phyloP scores from a whole-genome alignment of 2,329 filamentous ascomycete genomes.

The Acarospora socialis region DNA sequence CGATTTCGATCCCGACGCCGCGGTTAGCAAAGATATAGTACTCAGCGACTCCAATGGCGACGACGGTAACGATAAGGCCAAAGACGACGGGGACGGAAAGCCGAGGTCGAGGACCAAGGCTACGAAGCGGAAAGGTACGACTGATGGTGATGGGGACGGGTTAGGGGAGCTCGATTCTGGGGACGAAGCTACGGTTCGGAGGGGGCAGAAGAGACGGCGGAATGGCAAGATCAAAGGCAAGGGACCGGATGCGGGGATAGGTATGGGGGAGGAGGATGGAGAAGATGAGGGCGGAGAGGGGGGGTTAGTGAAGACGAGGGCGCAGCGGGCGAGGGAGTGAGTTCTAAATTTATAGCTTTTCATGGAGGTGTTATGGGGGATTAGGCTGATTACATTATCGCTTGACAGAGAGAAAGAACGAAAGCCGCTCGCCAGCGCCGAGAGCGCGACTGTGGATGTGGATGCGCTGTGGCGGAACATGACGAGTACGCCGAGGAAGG shows the following conservation, averaged over 20 bases:
- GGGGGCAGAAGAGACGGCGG: slow-evolving; percentile 26
- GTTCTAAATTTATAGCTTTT: slow-evolving; percentile 23
- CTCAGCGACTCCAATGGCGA: slow-evolving; percentile 19
- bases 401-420: slow-evolving; percentile 24
- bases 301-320: slow-evolving; percentile 38
- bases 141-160: slow-evolving; percentile 15
- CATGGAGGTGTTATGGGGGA: not conserved
- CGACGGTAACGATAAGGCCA: slow-evolving; percentile 11
- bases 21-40: slow-evolving; percentile 17
- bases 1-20: slow-evolving; percentile 28
- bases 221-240: slow-evolving; percentile 23
- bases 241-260: slow-evolving; percentile 19
- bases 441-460: slow-evolving; percentile 41
- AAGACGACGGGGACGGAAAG: slow-evolving; percentile 22
- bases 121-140: slow-evolving; percentile 22
- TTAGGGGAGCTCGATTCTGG: slow-evolving; percentile 37
- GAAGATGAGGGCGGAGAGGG: slow-evolving; percentile 31
- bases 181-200: slow-evolving; percentile 41
- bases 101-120: slow-evolving; percentile 14
- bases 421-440: slow-evolving; percentile 32
- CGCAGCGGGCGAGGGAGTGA: slow-evolving; percentile 18
- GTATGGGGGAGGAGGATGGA: slow-evolving; percentile 22
- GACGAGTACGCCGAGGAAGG: slow-evolving; percentile 1
- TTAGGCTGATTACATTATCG: slow-evolving; percentile 6
- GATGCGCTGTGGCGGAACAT: slow-evolving; percentile 33